These are phyloP conservation scores for Proliferodiscus dingleyae DNA, from an alignment of 2,329 filamentous ascomycete genomes.

Conservation along the genomic window DNA sequence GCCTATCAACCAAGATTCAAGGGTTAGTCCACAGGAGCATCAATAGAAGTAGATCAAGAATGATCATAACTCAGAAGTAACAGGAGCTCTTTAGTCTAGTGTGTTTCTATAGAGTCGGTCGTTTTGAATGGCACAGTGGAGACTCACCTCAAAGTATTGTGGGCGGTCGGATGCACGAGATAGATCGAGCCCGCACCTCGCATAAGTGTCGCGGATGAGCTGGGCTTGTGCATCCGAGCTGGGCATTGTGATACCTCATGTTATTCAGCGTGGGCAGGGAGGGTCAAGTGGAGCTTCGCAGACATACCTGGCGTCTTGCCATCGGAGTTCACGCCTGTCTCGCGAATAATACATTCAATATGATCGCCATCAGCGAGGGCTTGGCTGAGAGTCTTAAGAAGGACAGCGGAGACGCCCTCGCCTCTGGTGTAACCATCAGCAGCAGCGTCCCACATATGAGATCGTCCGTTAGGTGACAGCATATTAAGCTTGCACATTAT, in stretches of 20 bases:
- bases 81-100: too few species aligned
- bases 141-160: conserved; percentile 20
- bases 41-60: too few species aligned
- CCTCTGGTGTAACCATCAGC: conserved; percentile 21
- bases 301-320: conserved; percentile 36
- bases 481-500: conserved; percentile 35
- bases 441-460: conserved; percentile 37
- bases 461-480: conserved; percentile 22
- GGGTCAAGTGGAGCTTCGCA: background rate
- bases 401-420: conserved; percentile 54
- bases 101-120: too few species aligned
- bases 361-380: conserved; percentile 52
- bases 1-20: background rate
- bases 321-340: conserved; percentile 44
- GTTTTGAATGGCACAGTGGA: too few species aligned
- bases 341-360: conserved; percentile 49
- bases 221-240: conserved; percentile 33
- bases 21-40: too few species aligned
- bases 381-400: conserved; percentile 51
- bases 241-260: conserved; percentile 48
- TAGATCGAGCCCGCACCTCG: conserved; percentile 36
- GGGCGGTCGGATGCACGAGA: background rate
- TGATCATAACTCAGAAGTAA: too few species aligned
- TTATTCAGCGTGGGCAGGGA: conserved; percentile 8
- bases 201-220: conserved; percentile 40